Evolutionary conservation across 192 early-diverging fungal species (phyloP), one percentile per base, ranked within the genome.

Genomic region (Kickxella alabastrina): DNA sequence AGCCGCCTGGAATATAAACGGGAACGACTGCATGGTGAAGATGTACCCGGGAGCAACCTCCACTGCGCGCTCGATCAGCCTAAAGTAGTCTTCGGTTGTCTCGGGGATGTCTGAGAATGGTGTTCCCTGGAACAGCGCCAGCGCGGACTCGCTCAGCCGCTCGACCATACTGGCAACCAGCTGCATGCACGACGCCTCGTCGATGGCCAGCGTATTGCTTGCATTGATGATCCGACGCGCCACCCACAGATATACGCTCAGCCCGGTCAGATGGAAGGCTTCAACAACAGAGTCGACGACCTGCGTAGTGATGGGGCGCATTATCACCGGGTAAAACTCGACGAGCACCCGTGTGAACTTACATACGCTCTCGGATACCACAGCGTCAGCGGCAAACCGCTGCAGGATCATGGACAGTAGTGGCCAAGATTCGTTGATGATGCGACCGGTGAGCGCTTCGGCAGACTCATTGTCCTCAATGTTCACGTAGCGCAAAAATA

Each of bases 231-330:
- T 78, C 40, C 85, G 79, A 4, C 66, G 64, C 21, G 84, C 77
- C 2, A 88, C 81, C 95, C 95, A 98, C 42, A 98, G 65, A 53
- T 92, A 90, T 28, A 79, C 82, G 27, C 86, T 65, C 19, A 81
- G 27, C 1, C 80, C 78, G 3, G 85, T 86, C 45, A 78, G 73
- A 45, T 82, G 77, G 71, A 89, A 96, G n/a, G 77, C 76, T 42
- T 45, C 61, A 14, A 87, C 83, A 3, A 90, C 48, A 9, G 78
- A 66, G 17, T 86, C 77, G 21, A 62, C 38, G 14, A 76, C 51
- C 41, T 76, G 61, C 32, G 41, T 36, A 10, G 49, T 42, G 2
- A 61, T 38, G 9, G 49, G 50, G 8, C 67, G 60, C 52, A 65
- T 21, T 13, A 59, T 52, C 3, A 32, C 44, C 2, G 53, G 22